phyloP scores from a whole-genome alignment of 2,329 filamentous ascomycete species.

The Verticillium alfalfae region DNA sequence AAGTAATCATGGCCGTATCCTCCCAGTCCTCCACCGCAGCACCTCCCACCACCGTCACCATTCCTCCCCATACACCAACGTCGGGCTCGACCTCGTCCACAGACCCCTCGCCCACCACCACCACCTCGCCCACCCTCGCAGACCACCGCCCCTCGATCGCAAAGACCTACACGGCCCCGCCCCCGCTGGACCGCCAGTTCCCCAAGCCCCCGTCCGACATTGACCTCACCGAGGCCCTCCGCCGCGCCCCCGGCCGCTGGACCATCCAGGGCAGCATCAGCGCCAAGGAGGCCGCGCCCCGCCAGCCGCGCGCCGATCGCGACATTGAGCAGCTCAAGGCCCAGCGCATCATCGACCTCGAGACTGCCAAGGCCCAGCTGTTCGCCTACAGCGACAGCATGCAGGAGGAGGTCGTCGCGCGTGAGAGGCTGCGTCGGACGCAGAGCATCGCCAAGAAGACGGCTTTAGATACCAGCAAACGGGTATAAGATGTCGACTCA shows the following conservation, averaged over 20 bases:
- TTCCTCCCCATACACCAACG: conserved; percentile 7
- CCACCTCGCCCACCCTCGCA: conserved; percentile 4
- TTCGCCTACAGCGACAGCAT: conserved; percentile 27
- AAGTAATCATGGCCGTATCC: neutral
- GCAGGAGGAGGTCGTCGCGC: neutral
- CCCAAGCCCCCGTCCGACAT: conserved; percentile 33
- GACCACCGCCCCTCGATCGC: neutral
- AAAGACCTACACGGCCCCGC: conserved; percentile 23
- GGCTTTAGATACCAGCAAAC: neutral
- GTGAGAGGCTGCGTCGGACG: neutral
- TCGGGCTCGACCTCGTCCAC: conserved; percentile 1
- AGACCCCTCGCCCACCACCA: conserved; percentile 6
- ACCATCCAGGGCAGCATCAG: conserved; percentile 27
- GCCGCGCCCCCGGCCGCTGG: conserved; percentile 36
- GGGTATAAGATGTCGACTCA: too few relatives aligned
- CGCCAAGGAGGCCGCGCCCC: conserved; percentile 17
- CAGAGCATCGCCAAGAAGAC: neutral
- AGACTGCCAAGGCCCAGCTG: conserved; percentile 41
- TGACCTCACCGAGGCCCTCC: conserved; percentile 35
- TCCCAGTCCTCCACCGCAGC: neutral
- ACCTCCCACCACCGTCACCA: conserved; percentile 5
- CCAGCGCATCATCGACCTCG: conserved; percentile 32
- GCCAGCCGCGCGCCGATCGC: conserved; percentile 14
- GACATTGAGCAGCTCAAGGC: conserved; percentile 24
- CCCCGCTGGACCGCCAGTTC: conserved; percentile 27